Percentiles rank a stretch among this genome's conserved stretches.
phyloP scores from a whole-genome alignment of 2,329 filamentous ascomycete genomes.

The Fusarium sublunatum region DNA sequence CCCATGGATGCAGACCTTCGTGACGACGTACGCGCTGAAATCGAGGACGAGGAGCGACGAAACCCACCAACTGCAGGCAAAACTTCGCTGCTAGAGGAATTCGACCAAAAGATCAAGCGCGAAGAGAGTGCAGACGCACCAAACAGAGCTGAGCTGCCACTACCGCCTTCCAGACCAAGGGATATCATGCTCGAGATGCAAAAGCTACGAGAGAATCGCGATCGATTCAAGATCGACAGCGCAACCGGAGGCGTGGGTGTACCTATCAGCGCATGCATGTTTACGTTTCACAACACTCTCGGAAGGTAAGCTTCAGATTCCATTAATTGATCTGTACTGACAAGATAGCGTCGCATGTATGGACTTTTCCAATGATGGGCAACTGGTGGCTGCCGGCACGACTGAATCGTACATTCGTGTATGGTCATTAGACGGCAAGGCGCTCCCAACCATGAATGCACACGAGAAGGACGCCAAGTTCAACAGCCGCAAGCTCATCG shows the following conservation, averaged over 20 bases:
- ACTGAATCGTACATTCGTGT: slow-evolving; percentile 95
- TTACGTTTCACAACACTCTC: slow-evolving; percentile 96
- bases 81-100: slow-evolving; percentile 83
- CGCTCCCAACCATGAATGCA: slow-evolving; percentile 74
- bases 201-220: slow-evolving; percentile 91
- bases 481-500: slow-evolving; percentile 79
- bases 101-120: slow-evolving; percentile 87
- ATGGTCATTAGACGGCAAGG: slow-evolving; percentile 89
- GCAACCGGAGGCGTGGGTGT: slow-evolving; percentile 85
- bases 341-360: slow-evolving; percentile 81
- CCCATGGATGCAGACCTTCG: slow-evolving; percentile 86
- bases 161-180: slow-evolving; percentile 86
- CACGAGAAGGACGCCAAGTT: slow-evolving; percentile 69
- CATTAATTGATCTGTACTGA: slow-evolving; percentile 20
- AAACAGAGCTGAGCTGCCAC: slow-evolving; percentile 80
- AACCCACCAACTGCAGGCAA: slow-evolving; percentile 78
- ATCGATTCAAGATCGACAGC: slow-evolving; percentile 88
- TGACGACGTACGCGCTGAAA: slow-evolving; percentile 85
- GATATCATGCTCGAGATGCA: slow-evolving; percentile 96
- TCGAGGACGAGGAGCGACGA: slow-evolving; percentile 85
- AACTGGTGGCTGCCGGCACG: slow-evolving; percentile 88
- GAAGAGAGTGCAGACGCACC: slow-evolving; percentile 90
- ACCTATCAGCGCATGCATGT: slow-evolving; percentile 92
- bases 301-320: slow-evolving; percentile 72
- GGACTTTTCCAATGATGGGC: slow-evolving; percentile 92